Evolutionary conservation across 2,329 filamentous ascomycete genomes (phyloP), one percentile per base, ranked within the genome.

Genomic region (Trichophyton rubrum): DNA sequence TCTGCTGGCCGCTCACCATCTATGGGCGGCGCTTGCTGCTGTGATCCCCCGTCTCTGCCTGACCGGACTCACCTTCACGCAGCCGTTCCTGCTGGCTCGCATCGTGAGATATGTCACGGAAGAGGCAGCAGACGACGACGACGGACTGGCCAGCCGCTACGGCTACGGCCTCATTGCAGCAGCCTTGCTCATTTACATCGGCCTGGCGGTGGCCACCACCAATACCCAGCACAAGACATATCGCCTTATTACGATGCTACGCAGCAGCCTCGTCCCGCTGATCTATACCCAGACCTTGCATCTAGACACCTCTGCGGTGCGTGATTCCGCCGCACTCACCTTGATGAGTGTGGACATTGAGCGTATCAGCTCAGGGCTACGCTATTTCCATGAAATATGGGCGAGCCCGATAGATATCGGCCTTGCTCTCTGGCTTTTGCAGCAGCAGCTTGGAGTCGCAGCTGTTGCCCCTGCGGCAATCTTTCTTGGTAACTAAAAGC

Each of bases 41-140:
- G 15, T 59, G 27, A n/a, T 38, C 9, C 65, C 69, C 7, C 64
- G 69, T 8, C 51, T 70, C 1, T 64, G 64, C 1, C 30, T 67
- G 3, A 38, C 70, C 27, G 69, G 63, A 5, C 70, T 71, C 51
- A 67, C 61, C 0, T 65, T 69, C 27, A 63, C 64, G 57, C 72
- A 68, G 59, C 67, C 65, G 3, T 64, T 67, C 30, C 67, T 68
- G 56, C 67, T 69, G 35, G 64, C 67, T 55, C 62, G 55, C 1
- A 60, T 70, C 6, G 45, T 69, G 45, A 53, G 62, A 4, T 65
- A 64, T 7, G 60, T 68, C 11, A 24, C 57, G 0, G 35, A 64
- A n/a, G 41, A 7, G 7, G 27, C 27, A 30, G 27, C 64, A 27
- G 59, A 62, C 30, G 62, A 60, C 0, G 59, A 67, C 27, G 27